phyloP scores from a whole-genome alignment of 306 rosid species.

The Casuarina cunninghamiana region DNA sequence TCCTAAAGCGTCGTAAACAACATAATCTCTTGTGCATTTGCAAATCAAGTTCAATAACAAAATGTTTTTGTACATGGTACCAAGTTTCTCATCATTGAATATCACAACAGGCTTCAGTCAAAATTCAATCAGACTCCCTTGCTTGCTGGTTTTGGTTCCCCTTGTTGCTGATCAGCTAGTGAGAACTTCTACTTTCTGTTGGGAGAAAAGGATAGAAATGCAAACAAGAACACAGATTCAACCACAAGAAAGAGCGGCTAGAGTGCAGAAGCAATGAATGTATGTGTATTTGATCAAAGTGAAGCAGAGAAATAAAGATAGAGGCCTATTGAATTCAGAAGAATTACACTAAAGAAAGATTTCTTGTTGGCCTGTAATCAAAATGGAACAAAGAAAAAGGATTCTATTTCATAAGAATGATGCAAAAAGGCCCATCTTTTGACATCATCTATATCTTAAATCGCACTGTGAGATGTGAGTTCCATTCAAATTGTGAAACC shows the following conservation, averaged over 20 bases:
- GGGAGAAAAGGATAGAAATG: slow-evolving; percentile 7
- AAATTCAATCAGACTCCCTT: slow-evolving; percentile 47
- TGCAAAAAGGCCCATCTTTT: neutral
- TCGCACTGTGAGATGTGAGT: slow-evolving; percentile 4
- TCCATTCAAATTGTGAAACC: slow-evolving; percentile 2
- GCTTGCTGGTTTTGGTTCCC: slow-evolving; percentile 42
- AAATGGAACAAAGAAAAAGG: slow-evolving; percentile 15
- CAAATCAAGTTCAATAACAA: neutral
- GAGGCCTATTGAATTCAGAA: neutral
- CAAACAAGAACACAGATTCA: neutral
- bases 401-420: neutral
- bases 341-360: neutral
- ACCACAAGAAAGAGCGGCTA: neutral
- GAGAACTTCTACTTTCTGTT: slow-evolving; percentile 90
- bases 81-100: slow-evolving; percentile 9
- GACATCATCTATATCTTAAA: neutral
- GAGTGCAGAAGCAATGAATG: neutral
- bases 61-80: neutral
- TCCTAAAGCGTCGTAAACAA: neutral
- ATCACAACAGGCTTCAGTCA: neutral
- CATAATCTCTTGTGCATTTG: neutral
- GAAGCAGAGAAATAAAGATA: slow-evolving; percentile 3
- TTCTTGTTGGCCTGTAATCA: neutral
- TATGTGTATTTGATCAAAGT: neutral
- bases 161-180: slow-evolving; percentile 52